Evolutionary conservation across 352 stramenopile species (phyloP).

Genomic region (Pythium dissimile): DNA sequence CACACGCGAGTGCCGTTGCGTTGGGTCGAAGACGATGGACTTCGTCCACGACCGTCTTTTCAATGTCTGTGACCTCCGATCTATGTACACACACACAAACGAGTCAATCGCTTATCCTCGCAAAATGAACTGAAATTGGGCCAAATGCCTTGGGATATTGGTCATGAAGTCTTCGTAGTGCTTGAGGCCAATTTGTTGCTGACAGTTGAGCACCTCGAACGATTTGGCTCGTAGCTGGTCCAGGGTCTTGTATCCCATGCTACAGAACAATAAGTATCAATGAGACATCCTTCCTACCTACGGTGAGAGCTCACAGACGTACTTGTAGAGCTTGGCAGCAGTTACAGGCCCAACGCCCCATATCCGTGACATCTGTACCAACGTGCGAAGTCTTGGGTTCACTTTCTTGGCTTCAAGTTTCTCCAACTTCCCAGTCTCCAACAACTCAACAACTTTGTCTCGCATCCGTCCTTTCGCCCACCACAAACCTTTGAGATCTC

Average conservation of each 20-base stretch:
- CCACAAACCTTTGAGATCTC: slow-evolving; percentile 55
- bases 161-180: slow-evolving; percentile 77
- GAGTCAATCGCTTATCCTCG: not conserved
- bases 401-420: slow-evolving; percentile 82
- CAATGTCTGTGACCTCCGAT: slow-evolving; percentile 68
- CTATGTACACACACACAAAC: slow-evolving; percentile 16
- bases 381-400: slow-evolving; percentile 47
- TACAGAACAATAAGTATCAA: too few species aligned
- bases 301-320: slow-evolving; percentile 7
- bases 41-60: slow-evolving; percentile 67
- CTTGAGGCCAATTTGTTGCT: slow-evolving; percentile 80
- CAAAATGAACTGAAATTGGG: not conserved
- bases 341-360: slow-evolving; percentile 80
- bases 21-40: slow-evolving; percentile 62
- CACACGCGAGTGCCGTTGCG: slow-evolving; percentile 59
- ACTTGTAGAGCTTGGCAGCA: slow-evolving; percentile 74
- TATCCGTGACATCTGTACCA: slow-evolving; percentile 66
- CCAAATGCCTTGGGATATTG: slow-evolving; percentile 59
- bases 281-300: not conserved
- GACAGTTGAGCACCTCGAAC: slow-evolving; percentile 36
- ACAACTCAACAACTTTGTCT: slow-evolving; percentile 70
- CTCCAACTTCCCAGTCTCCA: slow-evolving; percentile 67
- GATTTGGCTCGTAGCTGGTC: slow-evolving; percentile 41
- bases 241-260: slow-evolving; percentile 61
- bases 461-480: slow-evolving; percentile 69